phyloP scores from a whole-genome alignment of 805 yeast species.

The Candida oleophila region DNA sequence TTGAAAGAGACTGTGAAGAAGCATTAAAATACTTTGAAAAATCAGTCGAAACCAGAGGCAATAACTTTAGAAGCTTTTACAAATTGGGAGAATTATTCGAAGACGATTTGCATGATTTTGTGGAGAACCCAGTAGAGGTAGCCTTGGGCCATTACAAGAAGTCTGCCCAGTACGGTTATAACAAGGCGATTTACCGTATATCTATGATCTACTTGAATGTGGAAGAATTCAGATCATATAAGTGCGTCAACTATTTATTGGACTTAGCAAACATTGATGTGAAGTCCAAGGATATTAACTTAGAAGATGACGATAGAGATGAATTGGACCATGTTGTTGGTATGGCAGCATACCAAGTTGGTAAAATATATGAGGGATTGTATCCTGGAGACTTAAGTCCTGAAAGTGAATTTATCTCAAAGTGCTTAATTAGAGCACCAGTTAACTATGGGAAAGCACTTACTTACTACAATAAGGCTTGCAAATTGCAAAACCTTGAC shows the following conservation, averaged over 20 bases:
- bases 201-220: slow-evolving; percentile 36
- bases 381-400: slow-evolving; percentile 42
- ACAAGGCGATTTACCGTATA: slow-evolving; percentile 42
- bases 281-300: slow-evolving; percentile 28
- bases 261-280: slow-evolving; percentile 39
- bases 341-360: slow-evolving; percentile 40
- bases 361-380: slow-evolving; percentile 43
- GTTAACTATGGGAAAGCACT: slow-evolving; percentile 43
- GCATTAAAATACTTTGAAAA: slow-evolving; percentile 32
- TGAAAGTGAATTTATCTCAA: slow-evolving; percentile 35
- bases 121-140: slow-evolving; percentile 11
- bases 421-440: slow-evolving; percentile 36
- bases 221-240: slow-evolving; percentile 32
- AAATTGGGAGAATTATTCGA: slow-evolving; percentile 41
- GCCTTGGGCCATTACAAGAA: slow-evolving; percentile 35
- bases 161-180: slow-evolving; percentile 43
- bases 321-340: slow-evolving; percentile 43
- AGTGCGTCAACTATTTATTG: slow-evolving; percentile 33
- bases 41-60: slow-evolving; percentile 31
- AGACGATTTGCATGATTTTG: slow-evolving; percentile 21
- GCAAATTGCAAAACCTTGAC: slow-evolving; percentile 36
- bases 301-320: slow-evolving; percentile 35
- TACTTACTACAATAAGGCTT: slow-evolving; percentile 41
- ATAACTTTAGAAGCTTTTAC: slow-evolving; percentile 32
- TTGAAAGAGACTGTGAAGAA: slow-evolving; percentile 24